phyloP scores from a whole-genome alignment of 1,284 basidiomycete species.

The Tetrapyrgos nigripes region DNA sequence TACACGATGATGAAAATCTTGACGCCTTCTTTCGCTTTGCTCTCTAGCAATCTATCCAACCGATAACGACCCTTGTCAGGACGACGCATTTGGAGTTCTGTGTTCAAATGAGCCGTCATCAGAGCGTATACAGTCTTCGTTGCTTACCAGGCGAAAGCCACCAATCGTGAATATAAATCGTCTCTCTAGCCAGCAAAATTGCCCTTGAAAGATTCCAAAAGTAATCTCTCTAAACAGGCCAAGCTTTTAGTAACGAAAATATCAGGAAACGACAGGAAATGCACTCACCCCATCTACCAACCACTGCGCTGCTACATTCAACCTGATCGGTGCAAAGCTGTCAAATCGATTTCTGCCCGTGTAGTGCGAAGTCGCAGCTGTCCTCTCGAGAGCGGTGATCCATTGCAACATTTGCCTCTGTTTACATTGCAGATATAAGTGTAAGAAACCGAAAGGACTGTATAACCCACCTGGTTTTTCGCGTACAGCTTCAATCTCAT shows the following conservation, averaged over 20 bases:
- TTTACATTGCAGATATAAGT: background rate
- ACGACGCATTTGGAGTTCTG: conserved; percentile 85
- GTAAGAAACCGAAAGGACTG: background rate
- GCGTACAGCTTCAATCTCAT: conserved; percentile 89
- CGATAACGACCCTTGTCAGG: conserved; percentile 89
- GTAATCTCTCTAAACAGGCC: conserved; percentile 83
- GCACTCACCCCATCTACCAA: conserved; percentile 92
- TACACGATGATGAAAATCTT: conserved; percentile 97
- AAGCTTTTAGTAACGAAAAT: conserved; percentile 11
- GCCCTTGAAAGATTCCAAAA: conserved; percentile 98
- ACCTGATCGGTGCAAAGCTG: conserved; percentile 92
- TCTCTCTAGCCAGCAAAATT: conserved; percentile 88
- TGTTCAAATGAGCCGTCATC: conserved; percentile 5
- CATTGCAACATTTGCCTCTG: conserved; percentile 98
- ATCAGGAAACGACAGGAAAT: background rate
- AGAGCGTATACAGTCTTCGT: background rate
- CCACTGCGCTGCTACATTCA: conserved; percentile 97
- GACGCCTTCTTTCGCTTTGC: conserved; percentile 96
- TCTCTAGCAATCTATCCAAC: conserved; percentile 86
- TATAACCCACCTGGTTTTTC: conserved; percentile 82
- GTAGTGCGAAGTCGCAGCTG: conserved; percentile 82
- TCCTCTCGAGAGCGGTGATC: conserved; percentile 91
- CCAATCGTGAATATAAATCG: conserved; percentile 95
- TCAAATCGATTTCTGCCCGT: conserved; percentile 87
- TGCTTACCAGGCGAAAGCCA: conserved; percentile 85